These are phyloP conservation scores for Calonectria pauciramosa DNA, from an alignment of 2,329 filamentous ascomycete genomes.

Conservation along the genomic window DNA sequence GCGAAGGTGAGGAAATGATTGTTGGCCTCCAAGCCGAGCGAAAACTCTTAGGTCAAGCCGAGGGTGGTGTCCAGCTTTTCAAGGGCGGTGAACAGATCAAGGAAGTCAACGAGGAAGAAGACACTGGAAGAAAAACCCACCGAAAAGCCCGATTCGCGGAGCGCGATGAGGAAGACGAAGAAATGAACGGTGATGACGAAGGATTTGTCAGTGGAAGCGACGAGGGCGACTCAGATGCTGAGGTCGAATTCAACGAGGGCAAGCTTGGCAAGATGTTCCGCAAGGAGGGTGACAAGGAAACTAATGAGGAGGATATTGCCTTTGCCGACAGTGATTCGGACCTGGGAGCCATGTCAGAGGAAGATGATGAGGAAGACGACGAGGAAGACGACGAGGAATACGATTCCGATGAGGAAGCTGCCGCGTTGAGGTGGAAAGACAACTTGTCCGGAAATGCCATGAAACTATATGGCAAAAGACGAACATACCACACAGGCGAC, in stretches of 20 bases:
- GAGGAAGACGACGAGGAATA: constrained; percentile 66
- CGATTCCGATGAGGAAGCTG: constrained; percentile 77
- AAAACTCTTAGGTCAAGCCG: constrained; percentile 84
- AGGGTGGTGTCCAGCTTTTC: constrained; percentile 89
- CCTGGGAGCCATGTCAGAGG: constrained; percentile 84
- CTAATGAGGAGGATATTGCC: constrained; percentile 78
- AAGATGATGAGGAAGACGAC: constrained; percentile 51
- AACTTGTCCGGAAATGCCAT: constrained; percentile 84
- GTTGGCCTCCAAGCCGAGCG: constrained; percentile 89
- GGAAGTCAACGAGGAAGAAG: constrained; percentile 64
- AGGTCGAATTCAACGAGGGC: constrained; percentile 70
- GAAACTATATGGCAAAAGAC: constrained; percentile 76
- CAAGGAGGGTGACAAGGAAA: constrained; percentile 64
- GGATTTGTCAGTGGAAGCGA: constrained; percentile 68
- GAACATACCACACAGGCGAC: constrained; percentile 83
- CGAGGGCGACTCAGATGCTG: constrained; percentile 64
- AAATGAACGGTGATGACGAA: constrained; percentile 66
- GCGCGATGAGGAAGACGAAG: constrained; percentile 70
- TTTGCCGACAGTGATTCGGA: constrained; percentile 99
- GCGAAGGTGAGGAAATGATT: constrained; percentile 96
- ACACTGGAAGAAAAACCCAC: constrained; percentile 72
- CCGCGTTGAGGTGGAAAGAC: constrained; percentile 86
- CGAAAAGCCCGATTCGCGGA: constrained; percentile 71
- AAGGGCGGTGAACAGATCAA: constrained; percentile 79
- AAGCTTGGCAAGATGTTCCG: constrained; percentile 74